Evolutionary conservation across 345 rosid species (phyloP), one percentile per base, ranked within the genome.

Genomic region (Eucalyptus guilfoylei): DNA sequence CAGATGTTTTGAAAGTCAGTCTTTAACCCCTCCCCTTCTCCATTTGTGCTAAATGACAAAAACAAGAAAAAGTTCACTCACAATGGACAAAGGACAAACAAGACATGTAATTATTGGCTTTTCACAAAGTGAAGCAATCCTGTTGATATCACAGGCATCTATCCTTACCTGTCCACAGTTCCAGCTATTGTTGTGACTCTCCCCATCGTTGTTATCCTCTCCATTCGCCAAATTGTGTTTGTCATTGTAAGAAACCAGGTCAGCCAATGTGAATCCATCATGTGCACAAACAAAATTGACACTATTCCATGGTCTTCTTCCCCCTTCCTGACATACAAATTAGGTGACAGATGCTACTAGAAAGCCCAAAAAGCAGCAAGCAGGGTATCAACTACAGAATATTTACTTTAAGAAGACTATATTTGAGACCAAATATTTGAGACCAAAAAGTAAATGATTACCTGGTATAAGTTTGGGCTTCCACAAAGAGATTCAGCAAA

Each of bases 401-500:
- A 60, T 54, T 52, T 80, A 76, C 50, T 48, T 24, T 80, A 34
- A 69, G 49, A 80, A 76, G 11, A 80, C 40, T 34, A 49, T 37
- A 87, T 49, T 89, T 52, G 83, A 62, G 64, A 86, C 45, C 83
- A 76, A 76, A 49, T 37, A 87, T 49, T 89, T 52, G 83, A 62
- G 64, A 86, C 45, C 83, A 76, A 76, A 37, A 76, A 37, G 45
- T 19, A 76, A 76, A 76, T 76, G 45, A 76, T 76, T 89, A 96
- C 99, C 99, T 95, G 98, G 92, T 97, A 97, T 91, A 97, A 92
- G 90, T 95, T 95, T 40, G 99, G 97, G 91, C 99, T 96, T 88
- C 99, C 99, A 89, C 99, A 97, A n/a, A 96, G 95, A 89, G 99
- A 96, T 92, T 97, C 97, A 87, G 99, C 99, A 95, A 96, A 96